Base-by-base conservation (phyloP, 306 rosid genomes). In the Quercus gilva region DNA sequence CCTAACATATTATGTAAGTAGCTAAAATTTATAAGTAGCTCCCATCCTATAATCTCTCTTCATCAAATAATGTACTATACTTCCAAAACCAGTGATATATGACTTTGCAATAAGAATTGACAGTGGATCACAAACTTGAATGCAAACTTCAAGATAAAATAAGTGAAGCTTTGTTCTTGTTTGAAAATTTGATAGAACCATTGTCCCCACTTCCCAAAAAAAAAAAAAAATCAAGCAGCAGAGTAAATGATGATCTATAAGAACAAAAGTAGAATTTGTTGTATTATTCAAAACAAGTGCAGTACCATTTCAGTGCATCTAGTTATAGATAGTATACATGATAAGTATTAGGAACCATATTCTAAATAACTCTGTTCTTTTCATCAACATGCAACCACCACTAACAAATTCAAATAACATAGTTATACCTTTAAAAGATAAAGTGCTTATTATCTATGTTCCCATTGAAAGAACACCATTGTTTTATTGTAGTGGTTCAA, bases 51-150 rank as follows among this genome's bases (percentile, higher is more conserved):
- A 29, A 12, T 51, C 28, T 33, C 57, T 51, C 53, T 60, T 20
- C 78, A 71, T 45, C 23, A 18, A 20, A 51, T 35, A 28, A 55
- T 53, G 25, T 73, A 69, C 41, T 35, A 45, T 29, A 59, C 69
- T 71, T 59, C 74, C 7, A 5, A 67, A 26, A 43, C 33, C 58
- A 60, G 67, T 80, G 18, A 25, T 3, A 23, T 25, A 19, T 25
- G 45, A 77, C 68, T 23, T 77, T 60, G 21, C 69, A 70, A 57
- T 31, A 69, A 52, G 73, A 69, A 63, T 55, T 18, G 55, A 43
- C 49, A 64, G n/a, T 68, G 74, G 41, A 74, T 29, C 70, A 64
- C 15, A 64, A 5, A 6, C 43, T 60, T 60, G 12, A 64, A 6
- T n/a, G n/a, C n/a, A n/a, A n/a, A 28, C 2, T 21, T 20, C 12